Evolutionary conservation across 2,329 filamentous ascomycete genomes (phyloP).

Genomic region (Dothistroma septosporum): DNA sequence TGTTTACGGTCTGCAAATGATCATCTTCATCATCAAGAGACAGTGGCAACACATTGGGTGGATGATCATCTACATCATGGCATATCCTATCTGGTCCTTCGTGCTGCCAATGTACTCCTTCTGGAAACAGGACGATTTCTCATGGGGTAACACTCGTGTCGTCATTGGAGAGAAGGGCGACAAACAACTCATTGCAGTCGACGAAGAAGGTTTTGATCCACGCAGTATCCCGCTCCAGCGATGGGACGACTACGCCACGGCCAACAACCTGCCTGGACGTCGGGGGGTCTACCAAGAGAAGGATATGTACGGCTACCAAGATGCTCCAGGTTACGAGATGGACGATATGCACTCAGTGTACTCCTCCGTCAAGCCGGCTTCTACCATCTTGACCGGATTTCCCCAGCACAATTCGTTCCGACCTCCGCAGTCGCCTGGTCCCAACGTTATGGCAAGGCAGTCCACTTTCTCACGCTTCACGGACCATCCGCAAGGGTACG

Average conservation of each 20-base stretch:
- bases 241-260: slow-evolving; percentile 91
- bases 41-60: slow-evolving; percentile 98
- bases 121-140: slow-evolving; percentile 99
- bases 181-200: slow-evolving; percentile 82
- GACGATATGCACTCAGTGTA: slow-evolving; percentile 97
- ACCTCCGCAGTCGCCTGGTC: slow-evolving; percentile 74
- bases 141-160: slow-evolving; percentile 96
- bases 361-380: slow-evolving; percentile 80
- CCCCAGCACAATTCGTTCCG: slow-evolving; percentile 51
- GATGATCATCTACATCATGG: slow-evolving; percentile 99
- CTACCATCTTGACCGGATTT: slow-evolving; percentile 83
- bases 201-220: slow-evolving; percentile 83
- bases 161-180: slow-evolving; percentile 90
- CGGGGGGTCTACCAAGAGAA: slow-evolving; percentile 54
- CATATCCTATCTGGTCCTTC: slow-evolving; percentile 90
- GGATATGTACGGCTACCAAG: slow-evolving; percentile 23
- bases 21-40: slow-evolving; percentile 94
- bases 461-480: slow-evolving; percentile 67
- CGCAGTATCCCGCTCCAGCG: slow-evolving; percentile 88
- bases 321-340: slow-evolving; percentile 72
- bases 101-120: slow-evolving; percentile 92
- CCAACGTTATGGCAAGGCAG: slow-evolving; percentile 63
- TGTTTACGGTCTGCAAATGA: slow-evolving; percentile 90
- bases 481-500: slow-evolving; percentile 53
- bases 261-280: slow-evolving; percentile 85